Evolutionary conservation across 108 stramenopile genomes (phyloP).

Genomic region (Fragilariopsis cylindrus): DNA sequence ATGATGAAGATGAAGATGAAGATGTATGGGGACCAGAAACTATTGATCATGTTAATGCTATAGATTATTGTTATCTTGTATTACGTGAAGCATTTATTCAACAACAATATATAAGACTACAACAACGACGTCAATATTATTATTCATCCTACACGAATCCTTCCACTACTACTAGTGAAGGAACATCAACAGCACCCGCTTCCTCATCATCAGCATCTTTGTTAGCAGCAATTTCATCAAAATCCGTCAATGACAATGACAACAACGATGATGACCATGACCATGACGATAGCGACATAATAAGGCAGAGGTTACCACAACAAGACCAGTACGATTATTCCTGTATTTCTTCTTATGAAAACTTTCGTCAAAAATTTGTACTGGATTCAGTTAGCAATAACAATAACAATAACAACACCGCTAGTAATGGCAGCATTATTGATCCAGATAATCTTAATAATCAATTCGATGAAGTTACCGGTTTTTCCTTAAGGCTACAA

Average conservation of each 20-base stretch:
- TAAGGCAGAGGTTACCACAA: neutral
- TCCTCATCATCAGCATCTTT: too few species aligned
- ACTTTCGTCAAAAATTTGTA: constrained; percentile 7
- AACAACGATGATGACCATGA: too few species aligned
- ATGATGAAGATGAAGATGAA: neutral
- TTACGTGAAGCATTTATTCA: constrained; percentile 33
- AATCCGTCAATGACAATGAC: too few species aligned
- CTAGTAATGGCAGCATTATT: too few species aligned
- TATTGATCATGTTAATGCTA: constrained; percentile 32
- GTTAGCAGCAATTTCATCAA: too few species aligned
- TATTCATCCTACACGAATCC: too few species aligned
- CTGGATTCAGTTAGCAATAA: neutral
- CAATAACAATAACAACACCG: neutral
- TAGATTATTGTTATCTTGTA: constrained; percentile 45
- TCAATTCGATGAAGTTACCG: neutral
- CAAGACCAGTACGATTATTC: neutral
- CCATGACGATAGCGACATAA: too few species aligned
- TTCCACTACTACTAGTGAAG: too few species aligned
- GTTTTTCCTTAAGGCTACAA: neutral
- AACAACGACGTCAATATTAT: neutral
- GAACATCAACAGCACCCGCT: too few species aligned
- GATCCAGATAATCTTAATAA: neutral
- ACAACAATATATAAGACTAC: constrained; percentile 6
- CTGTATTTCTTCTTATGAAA: neutral
- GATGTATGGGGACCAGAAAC: constrained; percentile 36